These are phyloP conservation scores for Paraphoma chrysanthemicola DNA, from an alignment of 2,329 filamentous ascomycete species.

Conservation along the genomic window DNA sequence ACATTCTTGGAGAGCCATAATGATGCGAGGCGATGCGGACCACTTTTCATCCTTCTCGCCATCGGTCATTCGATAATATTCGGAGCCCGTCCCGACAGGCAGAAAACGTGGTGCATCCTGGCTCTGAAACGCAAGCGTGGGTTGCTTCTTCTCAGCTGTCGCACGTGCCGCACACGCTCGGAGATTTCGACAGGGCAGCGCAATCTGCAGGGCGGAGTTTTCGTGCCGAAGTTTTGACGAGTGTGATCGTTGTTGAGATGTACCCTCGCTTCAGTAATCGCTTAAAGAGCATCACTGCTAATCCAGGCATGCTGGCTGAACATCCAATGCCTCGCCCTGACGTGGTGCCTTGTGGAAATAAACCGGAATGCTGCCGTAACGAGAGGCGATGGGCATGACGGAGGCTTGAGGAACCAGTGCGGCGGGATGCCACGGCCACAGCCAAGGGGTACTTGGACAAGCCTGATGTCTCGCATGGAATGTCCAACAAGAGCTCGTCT, in stretches of 20 bases:
- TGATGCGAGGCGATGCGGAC: slow-evolving; percentile 5
- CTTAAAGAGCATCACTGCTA: slow-evolving; percentile 2
- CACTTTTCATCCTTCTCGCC: slow-evolving; percentile 1
- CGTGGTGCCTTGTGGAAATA: slow-evolving; percentile 7
- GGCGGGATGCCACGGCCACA: slow-evolving; percentile 21
- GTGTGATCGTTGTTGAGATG: slow-evolving; percentile 3
- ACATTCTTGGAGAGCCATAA: slow-evolving; percentile 6
- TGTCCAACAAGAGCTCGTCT: slow-evolving; percentile 24
- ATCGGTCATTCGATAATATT: slow-evolving; percentile 5
- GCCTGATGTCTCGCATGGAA: slow-evolving; percentile 42
- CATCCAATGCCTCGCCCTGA: background rate
- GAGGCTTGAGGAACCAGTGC: slow-evolving; percentile 30
- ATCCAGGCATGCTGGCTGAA: slow-evolving; percentile 1
- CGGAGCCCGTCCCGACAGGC: slow-evolving; percentile 6
- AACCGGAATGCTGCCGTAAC: slow-evolving; percentile 16
- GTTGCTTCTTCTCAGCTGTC: slow-evolving; percentile 8
- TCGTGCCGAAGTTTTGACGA: slow-evolving; percentile 9
- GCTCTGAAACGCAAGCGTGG: slow-evolving; percentile 23
- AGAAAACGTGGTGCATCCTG: slow-evolving; percentile 7
- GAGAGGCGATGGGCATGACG: slow-evolving; percentile 18
- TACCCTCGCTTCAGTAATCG: background rate
- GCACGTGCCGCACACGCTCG: slow-evolving; percentile 23
- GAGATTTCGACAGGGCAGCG: slow-evolving; percentile 14
- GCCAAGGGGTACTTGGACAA: slow-evolving; percentile 33
- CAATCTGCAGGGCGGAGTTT: slow-evolving; percentile 13